Evolutionary conservation across 768 basidiomycete genomes (phyloP).

Genomic region (Fibroporia radiculosa): DNA sequence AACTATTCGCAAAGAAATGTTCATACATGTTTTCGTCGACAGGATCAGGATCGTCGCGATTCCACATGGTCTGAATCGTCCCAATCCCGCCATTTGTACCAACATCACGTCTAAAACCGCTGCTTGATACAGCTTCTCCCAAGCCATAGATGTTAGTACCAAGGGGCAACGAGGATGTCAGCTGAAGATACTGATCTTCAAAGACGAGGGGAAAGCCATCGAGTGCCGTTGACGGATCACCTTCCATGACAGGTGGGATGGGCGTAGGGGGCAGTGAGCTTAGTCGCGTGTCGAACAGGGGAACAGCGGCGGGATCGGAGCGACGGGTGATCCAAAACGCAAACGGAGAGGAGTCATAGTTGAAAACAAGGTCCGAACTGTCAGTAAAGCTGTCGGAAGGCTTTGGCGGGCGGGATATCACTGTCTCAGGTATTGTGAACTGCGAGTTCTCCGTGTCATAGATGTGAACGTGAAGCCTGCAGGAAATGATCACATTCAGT

Average conservation of each 20-base stretch:
- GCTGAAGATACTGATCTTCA: slow-evolving; percentile 73
- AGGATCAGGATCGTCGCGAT: slow-evolving; percentile 53
- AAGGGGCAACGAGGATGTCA: slow-evolving; percentile 58
- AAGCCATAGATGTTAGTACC: slow-evolving; percentile 72
- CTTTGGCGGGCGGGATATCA: slow-evolving; percentile 33
- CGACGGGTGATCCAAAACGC: slow-evolving; percentile 77
- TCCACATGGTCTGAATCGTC: slow-evolving; percentile 64
- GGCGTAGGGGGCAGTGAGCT: slow-evolving; percentile 54
- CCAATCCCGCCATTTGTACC: slow-evolving; percentile 40
- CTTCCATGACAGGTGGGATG: slow-evolving; percentile 42
- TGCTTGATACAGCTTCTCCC: slow-evolving; percentile 64
- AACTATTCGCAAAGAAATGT: slow-evolving; percentile 15
- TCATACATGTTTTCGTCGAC: slow-evolving; percentile 61
- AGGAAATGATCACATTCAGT: not conserved
- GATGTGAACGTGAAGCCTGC: slow-evolving; percentile 61
- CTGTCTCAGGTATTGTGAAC: slow-evolving; percentile 55
- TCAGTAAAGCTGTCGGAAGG: slow-evolving; percentile 27
- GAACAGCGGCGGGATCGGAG: slow-evolving; percentile 41
- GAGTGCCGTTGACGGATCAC: slow-evolving; percentile 47
- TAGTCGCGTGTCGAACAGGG: slow-evolving; percentile 66
- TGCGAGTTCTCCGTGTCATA: slow-evolving; percentile 53
- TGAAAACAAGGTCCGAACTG: slow-evolving; percentile 61
- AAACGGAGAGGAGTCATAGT: slow-evolving; percentile 57
- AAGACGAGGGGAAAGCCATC: slow-evolving; percentile 66
- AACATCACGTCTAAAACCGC: slow-evolving; percentile 59